Base-by-base conservation (phyloP, 768 basidiomycete species). In the button mushroom (Agaricus bisporus) region DNA sequence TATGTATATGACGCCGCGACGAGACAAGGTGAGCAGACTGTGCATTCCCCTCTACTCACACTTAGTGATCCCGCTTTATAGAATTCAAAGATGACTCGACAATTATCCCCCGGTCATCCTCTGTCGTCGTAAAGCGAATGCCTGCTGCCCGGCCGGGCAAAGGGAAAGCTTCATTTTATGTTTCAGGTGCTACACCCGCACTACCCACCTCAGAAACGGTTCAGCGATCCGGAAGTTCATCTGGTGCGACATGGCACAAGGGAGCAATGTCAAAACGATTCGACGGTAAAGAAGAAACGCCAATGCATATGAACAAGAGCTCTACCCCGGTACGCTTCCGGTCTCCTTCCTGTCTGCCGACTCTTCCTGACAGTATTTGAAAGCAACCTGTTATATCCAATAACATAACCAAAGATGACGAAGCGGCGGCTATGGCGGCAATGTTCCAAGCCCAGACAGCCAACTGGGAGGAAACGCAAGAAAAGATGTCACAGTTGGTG, bases 401-500 rank as follows among this genome's bases (percentile, higher is more conserved):
- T 41, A 78, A 77, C 18, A 73, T 77, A 26, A 20, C 52, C 2
- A 75, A 79, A 58, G 80, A 82, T 46, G 95, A 97, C 58, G 97
- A 98, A 67, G 90, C 88, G 28, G 90, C 88, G n/a, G 88, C 91
- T 35, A 90, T 99, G 78, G 88, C 87, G n/a, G 95, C 95, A 61
- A 97, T 99, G 91, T 95, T 98, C 69, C 87, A 91, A 69, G 89
- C 89, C 56, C 90, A 93, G 71, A 85, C 85, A 38, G 85, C 90
- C 59, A 91, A 94, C 70, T 99, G 95, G 97, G 89, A 97, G 76
- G 90, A 95, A 80, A 88, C 94, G 65, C 93, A 98, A 75, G 94
- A 98, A 79, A 93, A 95, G 80, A 98, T 99, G 95, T 88, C 94
- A 67, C 86, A 92, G 97, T 99, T 78, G 77, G 95, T 94, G 76